Base-by-base conservation (phyloP, 2,329 filamentous ascomycete genomes). In the Hymenoscyphus scutula region DNA sequence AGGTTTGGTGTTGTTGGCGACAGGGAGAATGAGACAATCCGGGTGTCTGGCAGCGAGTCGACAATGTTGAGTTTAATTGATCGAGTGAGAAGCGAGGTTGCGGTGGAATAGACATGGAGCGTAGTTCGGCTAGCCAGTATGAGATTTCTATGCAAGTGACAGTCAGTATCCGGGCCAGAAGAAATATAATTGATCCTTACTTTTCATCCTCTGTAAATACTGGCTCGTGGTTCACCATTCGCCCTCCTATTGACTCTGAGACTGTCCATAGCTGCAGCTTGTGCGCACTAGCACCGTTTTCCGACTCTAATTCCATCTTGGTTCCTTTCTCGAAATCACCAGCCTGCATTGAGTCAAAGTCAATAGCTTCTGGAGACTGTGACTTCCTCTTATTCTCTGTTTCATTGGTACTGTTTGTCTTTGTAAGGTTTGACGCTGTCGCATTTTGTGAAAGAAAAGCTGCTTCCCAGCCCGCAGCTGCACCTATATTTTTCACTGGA, bases 41-140 rank as follows among this genome's bases (percentile, higher is more conserved):
- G 74, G 62, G 51, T 66, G 66, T 65, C 63, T 34, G 67, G 63
- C 1, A 59, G 57, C 1, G 56, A 60, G 27, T 60, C 58, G 45
- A 69, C 57, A 69, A 65, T 25, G 70, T 76, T 72, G 68, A 79
- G 67, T 13, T 83, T 78, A 56, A 97, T 88, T 61, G 87, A 85
- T 68, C 91, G 87, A 54, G 91, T 81, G 25, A 96, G 84, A 57
- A 96, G 84, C 1, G 95, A 98, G 60, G 92, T 92, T 67, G 85
- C 80, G 32, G 91, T 85, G 1, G 90, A 90, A 76, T 95, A 96
- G 29, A 97, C 83, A 74, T 92, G 89, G 60, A 97, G 80, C 10
- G 89, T 88, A 30, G 85, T 88, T 64, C 87, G 84, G 71, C 91
- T 91, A 34, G 89, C 85, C 61, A 96, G 75, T 62, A 97, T 87